Percentiles rank a stretch among this genome's conserved stretches.
These are phyloP conservation scores for Diplodia sapinea DNA, from an alignment of 2,329 filamentous ascomycete genomes.

Conservation along the genomic window DNA sequence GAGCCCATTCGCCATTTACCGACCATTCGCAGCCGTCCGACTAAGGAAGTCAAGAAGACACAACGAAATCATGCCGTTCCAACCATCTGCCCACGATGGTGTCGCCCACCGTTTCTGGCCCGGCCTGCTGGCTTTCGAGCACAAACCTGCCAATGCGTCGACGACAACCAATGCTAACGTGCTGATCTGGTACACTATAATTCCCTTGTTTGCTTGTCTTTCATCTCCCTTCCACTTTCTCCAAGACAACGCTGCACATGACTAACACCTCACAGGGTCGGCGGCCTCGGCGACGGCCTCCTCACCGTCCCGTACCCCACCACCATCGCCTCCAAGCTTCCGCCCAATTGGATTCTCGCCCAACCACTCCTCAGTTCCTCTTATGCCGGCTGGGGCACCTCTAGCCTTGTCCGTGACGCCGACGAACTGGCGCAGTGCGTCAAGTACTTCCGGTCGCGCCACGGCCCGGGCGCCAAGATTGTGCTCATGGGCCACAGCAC, in stretches of 20 bases:
- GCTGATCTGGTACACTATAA: constrained; percentile 35
- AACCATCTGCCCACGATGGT: constrained; percentile 41
- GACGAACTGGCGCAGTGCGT: constrained; percentile 60
- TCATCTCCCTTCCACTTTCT: constrained; percentile 33
- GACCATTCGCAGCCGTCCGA: neutral
- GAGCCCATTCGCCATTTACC: neutral
- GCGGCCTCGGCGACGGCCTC: constrained; percentile 72
- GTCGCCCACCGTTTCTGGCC: constrained; percentile 51
- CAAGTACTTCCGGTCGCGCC: constrained; percentile 53
- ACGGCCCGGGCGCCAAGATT: constrained; percentile 57
- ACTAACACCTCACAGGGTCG: constrained; percentile 65
- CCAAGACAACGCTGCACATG: neutral
- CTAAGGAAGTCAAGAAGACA: neutral
- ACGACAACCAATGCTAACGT: constrained; percentile 38
- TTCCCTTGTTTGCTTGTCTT: constrained; percentile 32
- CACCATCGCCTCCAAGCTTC: constrained; percentile 55
- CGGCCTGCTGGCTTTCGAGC: constrained; percentile 55
- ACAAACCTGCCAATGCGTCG: constrained; percentile 37
- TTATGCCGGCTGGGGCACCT: constrained; percentile 61
- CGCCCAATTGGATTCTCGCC: constrained; percentile 59
- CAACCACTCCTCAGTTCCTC: constrained; percentile 59
- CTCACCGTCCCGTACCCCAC: constrained; percentile 67
- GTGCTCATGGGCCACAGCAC: constrained; percentile 74
- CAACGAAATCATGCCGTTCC: constrained; percentile 28
- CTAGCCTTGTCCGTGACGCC: constrained; percentile 60